Evolutionary conservation across 257 asterid genomes (phyloP), one percentile per base, ranked within the genome.

Genomic region (Plantago elongata): DNA sequence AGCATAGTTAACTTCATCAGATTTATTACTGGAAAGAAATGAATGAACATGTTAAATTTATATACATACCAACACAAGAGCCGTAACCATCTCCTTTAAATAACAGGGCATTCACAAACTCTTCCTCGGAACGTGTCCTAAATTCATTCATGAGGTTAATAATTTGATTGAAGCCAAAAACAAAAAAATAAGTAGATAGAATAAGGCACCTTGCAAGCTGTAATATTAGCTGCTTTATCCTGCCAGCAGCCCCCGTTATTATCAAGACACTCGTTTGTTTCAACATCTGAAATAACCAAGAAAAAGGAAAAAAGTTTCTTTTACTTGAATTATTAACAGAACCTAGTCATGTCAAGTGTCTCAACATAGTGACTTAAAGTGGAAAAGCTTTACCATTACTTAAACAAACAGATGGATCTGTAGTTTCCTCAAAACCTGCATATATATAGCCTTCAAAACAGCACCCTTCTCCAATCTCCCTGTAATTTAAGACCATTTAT

Each of bases 221-320:
- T 78, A 74, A 80, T 40, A 56, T 89, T 89, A 56, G 87, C 66
- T 30, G 72, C 65, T 14, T 74, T 66, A 74, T 89, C 91, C 13
- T 62, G 65, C 97, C 97, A 86, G 69, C 97, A 89, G 57, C 95
- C 97, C 55, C 94, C 97, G n/a, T 84, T 86, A 37, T 75, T 80
- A 47, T 84, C 81, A 74, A 86, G 77, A 66, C 97, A 89, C 63
- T 89, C 89, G 10, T 89, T 86, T 8, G 97, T 86, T 74, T 89
- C 87, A 8, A 89, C 74, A 69, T 78, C 96, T 89, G 81, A 49
- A 71, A 51, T 48, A 1, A 7, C 11, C 9, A 52, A 17, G 64
- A 44, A 17, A 54, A 70, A 52, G 9, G 11, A 60, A 60, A 58
- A 38, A 27, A 59, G 71, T 66, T 71, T 63, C 18, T 45, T 61